A percentile compares a stretch with the other conserved stretches of the same genome.
Evolutionary conservation across 768 basidiomycete species (phyloP).

Genomic region (Cystofilobasidium macerans): DNA sequence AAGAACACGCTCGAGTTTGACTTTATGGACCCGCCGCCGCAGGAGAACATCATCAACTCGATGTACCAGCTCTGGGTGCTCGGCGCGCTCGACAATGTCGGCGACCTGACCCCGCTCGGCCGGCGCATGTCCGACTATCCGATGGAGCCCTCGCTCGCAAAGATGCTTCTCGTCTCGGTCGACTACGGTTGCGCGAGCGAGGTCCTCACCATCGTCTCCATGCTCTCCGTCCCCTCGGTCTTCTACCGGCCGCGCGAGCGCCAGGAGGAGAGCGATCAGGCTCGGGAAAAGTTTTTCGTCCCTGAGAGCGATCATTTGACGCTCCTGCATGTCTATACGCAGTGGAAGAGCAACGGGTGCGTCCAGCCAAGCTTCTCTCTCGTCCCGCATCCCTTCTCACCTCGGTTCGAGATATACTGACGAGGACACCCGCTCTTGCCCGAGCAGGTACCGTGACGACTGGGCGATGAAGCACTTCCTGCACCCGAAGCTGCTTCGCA

Average conservation of each 20-base stretch:
- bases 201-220: slow-evolving; percentile 97
- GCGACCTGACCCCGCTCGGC: slow-evolving; percentile 84
- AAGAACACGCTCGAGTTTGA: slow-evolving; percentile 96
- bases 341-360: slow-evolving; percentile 93
- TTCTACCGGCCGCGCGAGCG: slow-evolving; percentile 96
- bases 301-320: slow-evolving; percentile 97
- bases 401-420: neutral
- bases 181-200: slow-evolving; percentile 86
- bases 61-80: slow-evolving; percentile 99
- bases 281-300: slow-evolving; percentile 95
- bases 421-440: neutral
- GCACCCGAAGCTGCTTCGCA: slow-evolving; percentile 88
- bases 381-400: neutral
- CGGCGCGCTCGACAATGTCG: slow-evolving; percentile 90
- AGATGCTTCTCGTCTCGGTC: slow-evolving; percentile 93
- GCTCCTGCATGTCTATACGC: slow-evolving; percentile 86
- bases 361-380: slow-evolving; percentile 37
- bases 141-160: slow-evolving; percentile 98
- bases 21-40: slow-evolving; percentile 99
- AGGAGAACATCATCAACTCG: slow-evolving; percentile 95
- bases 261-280: slow-evolving; percentile 94
- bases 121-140: slow-evolving; percentile 99
- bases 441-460: slow-evolving; percentile 68
- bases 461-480: slow-evolving; percentile 93
- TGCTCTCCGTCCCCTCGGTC: slow-evolving; percentile 95